Percentiles rank a stretch among this genome's conserved stretches.
Evolutionary conservation across 495 filamentous ascomycete species (phyloP).

Genomic region (Xylaria grammica): DNA sequence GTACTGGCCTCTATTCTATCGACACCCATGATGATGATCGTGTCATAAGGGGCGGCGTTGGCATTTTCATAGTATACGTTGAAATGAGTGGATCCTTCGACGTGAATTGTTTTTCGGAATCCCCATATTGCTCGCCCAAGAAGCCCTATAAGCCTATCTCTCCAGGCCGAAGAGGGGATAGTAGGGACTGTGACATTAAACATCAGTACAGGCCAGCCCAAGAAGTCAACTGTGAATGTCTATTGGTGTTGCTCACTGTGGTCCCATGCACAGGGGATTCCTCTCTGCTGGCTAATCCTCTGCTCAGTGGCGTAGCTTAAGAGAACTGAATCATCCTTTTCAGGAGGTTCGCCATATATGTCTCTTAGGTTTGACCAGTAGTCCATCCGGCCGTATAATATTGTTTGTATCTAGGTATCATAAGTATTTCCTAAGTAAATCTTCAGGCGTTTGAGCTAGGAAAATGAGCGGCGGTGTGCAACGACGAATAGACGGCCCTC

Average conservation of each 20-base stretch:
- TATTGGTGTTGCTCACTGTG: background rate
- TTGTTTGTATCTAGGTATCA: slow-evolving; percentile 4
- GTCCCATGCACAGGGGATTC: background rate
- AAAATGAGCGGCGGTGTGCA: background rate
- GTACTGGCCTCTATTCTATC: background rate
- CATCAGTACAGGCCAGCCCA: background rate
- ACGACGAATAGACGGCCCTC: background rate
- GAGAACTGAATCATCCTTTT: background rate
- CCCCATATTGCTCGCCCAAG: background rate
- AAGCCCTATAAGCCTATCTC: background rate
- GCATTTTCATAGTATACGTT: too few relatives aligned
- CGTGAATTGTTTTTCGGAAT: background rate
- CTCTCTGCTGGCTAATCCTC: background rate
- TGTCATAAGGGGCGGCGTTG: background rate
- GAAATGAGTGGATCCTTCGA: too few relatives aligned
- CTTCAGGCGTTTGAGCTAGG: background rate
- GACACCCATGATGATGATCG: background rate
- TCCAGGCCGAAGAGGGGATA: background rate
- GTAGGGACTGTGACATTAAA: background rate
- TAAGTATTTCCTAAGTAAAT: background rate
- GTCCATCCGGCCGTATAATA: slow-evolving; percentile 4
- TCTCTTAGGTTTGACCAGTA: background rate
- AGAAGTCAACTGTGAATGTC: background rate
- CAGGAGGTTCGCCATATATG: background rate
- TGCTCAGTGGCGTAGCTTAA: background rate